Percentiles rank a stretch among this genome's conserved stretches.
Conservation (phyloP, 2,329 filamentous ascomycete genomes). For the Alternaria dauci region DNA sequence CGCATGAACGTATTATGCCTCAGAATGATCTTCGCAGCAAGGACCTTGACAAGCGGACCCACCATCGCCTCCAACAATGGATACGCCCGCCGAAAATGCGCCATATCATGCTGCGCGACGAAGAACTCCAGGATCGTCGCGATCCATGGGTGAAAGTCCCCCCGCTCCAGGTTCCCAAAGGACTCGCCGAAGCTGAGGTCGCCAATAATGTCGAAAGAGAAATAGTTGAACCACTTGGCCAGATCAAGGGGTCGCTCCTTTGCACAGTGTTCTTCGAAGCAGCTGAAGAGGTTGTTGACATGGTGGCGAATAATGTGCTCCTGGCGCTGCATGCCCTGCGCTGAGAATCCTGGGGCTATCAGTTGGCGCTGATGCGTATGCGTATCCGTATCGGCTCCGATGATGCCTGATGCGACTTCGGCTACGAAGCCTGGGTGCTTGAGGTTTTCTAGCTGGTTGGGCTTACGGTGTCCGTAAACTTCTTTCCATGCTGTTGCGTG, state of each 20-base stretch:
- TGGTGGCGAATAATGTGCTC: slow-evolving; percentile 9
- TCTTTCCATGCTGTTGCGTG: slow-evolving; percentile 17
- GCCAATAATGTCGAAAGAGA: slow-evolving; percentile 41
- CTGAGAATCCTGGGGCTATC: slow-evolving; percentile 5
- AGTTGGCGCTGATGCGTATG: slow-evolving; percentile 11
- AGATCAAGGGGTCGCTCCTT: slow-evolving; percentile 16
- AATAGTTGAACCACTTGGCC: slow-evolving; percentile 24
- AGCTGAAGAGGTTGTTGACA: slow-evolving; percentile 5
- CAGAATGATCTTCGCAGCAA: slow-evolving; percentile 5
- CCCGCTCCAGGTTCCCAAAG: slow-evolving; percentile 37
- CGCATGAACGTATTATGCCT: slow-evolving; percentile 4
- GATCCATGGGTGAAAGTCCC: slow-evolving; percentile 31
- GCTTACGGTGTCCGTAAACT: slow-evolving; percentile 14
- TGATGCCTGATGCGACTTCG: slow-evolving; percentile 12
- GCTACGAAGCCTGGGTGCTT: slow-evolving; percentile 15
- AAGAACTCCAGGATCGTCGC: slow-evolving; percentile 28
- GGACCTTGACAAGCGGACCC: not conserved
- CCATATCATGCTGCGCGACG: slow-evolving; percentile 14
- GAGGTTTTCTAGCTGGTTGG: slow-evolving; percentile 9
- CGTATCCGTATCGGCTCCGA: slow-evolving; percentile 7
- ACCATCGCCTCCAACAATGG: slow-evolving; percentile 2
- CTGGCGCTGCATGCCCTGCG: slow-evolving; percentile 15
- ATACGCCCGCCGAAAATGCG: slow-evolving; percentile 6
- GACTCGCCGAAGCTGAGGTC: slow-evolving; percentile 61
- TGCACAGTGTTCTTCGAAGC: slow-evolving; percentile 4